These are phyloP conservation scores for Macadamia tetraphylla DNA, from an alignment of 164 flowering plant genomes.

Conservation along the genomic window DNA sequence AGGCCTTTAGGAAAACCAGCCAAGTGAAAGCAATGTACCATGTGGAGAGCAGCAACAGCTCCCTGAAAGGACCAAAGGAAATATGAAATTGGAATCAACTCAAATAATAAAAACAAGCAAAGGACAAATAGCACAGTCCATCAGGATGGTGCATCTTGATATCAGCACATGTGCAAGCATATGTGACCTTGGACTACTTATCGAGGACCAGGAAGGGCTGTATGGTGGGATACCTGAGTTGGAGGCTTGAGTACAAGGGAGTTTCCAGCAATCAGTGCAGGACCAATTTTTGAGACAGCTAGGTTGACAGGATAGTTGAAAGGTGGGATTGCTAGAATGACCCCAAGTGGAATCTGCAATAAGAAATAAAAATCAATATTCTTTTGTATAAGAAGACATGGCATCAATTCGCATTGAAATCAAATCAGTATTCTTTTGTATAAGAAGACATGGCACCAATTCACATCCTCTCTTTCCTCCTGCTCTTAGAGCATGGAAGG, in stretches of 20 bases:
- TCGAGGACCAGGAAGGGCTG: neutral
- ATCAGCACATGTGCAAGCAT: neutral
- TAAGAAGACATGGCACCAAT: neutral
- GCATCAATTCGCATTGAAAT: neutral
- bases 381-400: neutral
- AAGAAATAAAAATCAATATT: neutral
- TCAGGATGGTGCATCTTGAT: neutral
- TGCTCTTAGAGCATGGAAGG: neutral
- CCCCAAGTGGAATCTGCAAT: constrained; percentile 93
- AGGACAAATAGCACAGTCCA: neutral
- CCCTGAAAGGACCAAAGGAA: constrained; percentile 40
- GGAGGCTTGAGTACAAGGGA: constrained; percentile 96
- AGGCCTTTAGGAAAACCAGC: constrained; percentile 99
- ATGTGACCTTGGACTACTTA: neutral
- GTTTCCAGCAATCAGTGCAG: constrained; percentile 95
- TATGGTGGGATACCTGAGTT: constrained; percentile 66
- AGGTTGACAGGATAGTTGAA: constrained; percentile 97
- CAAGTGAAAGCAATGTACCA: constrained; percentile 98
- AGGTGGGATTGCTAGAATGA: constrained; percentile 93
- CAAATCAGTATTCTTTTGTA: neutral
- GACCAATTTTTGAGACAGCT: constrained; percentile 94
- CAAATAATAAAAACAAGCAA: no score
- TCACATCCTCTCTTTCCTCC: neutral
- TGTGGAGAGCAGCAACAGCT: constrained; percentile 86
- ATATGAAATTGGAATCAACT: neutral